These are phyloP conservation scores for Colletotrichum sp. DNA, from an alignment of 2,329 filamentous ascomycete species.

Conservation along the genomic window DNA sequence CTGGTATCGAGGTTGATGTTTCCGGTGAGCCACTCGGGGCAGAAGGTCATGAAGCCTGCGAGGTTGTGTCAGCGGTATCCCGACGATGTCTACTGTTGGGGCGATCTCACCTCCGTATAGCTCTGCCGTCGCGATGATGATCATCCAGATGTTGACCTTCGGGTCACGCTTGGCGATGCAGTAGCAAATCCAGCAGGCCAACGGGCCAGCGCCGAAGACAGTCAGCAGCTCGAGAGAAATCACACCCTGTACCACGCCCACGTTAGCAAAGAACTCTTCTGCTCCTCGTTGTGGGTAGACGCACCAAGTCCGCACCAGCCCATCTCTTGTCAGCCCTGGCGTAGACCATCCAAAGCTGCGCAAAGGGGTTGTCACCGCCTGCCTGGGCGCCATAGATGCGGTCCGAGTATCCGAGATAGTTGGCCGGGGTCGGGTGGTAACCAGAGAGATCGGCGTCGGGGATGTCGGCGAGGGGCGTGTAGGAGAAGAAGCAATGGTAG, in stretches of 20 bases:
- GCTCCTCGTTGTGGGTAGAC: slow-evolving; percentile 21
- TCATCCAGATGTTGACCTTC: slow-evolving; percentile 65
- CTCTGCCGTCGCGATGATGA: slow-evolving; percentile 69
- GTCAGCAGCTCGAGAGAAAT: slow-evolving; percentile 71
- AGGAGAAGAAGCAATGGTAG: slow-evolving; percentile 88
- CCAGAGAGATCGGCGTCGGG: slow-evolving; percentile 34
- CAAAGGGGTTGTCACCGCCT: slow-evolving; percentile 58
- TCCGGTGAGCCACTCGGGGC: slow-evolving; percentile 70
- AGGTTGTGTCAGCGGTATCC: neutral
- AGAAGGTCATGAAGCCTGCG: slow-evolving; percentile 72
- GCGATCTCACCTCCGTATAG: slow-evolving; percentile 63
- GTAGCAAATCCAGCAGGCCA: slow-evolving; percentile 65
- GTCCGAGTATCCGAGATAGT: slow-evolving; percentile 55
- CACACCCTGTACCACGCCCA: slow-evolving; percentile 46
- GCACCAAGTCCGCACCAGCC: slow-evolving; percentile 65
- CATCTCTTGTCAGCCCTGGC: slow-evolving; percentile 67
- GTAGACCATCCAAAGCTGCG: slow-evolving; percentile 73
- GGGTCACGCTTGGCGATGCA: slow-evolving; percentile 61
- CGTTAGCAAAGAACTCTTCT: neutral
- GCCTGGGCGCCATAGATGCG: slow-evolving; percentile 63
- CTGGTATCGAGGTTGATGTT: slow-evolving; percentile 67
- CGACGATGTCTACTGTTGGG: neutral
- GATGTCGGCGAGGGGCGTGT: slow-evolving; percentile 39
- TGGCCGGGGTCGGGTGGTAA: slow-evolving; percentile 53
- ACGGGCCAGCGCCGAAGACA: slow-evolving; percentile 64